These are phyloP conservation scores for Eucalyptus curtisii DNA, from an alignment of 345 rosid genomes.

Conservation along the genomic window DNA sequence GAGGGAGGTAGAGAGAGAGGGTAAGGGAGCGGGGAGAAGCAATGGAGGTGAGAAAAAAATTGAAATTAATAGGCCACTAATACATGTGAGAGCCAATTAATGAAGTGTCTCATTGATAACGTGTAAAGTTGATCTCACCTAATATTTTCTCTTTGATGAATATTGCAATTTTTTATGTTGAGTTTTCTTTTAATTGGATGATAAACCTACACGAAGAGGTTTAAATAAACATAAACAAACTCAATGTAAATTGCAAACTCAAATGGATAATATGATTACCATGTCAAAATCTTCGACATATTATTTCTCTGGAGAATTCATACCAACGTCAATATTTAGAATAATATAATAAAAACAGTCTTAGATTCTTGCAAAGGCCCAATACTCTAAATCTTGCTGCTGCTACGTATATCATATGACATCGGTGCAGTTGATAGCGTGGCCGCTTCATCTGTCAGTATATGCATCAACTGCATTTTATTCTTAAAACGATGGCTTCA, in stretches of 20 bases:
- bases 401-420: no score
- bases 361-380: background rate
- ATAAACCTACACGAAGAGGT: background rate
- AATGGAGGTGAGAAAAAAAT: no score
- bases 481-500: background rate
- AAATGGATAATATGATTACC: background rate
- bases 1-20: no score
- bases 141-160: no score
- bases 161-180: background rate
- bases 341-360: background rate
- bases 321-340: background rate
- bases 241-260: background rate
- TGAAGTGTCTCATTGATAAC: no score
- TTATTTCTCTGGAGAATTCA: background rate
- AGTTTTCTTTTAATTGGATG: background rate
- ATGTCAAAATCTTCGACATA: background rate
- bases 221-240: no score
- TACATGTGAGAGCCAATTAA: no score
- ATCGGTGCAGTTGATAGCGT: no score
- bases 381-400: no score
- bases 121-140: no score
- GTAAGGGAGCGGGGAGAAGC: no score
- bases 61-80: no score
- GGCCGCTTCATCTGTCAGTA: background rate
- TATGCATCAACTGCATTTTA: background rate